Evolutionary conservation across 2,329 filamentous ascomycete genomes (phyloP).

Genomic region (Sarocladium oryzae): DNA sequence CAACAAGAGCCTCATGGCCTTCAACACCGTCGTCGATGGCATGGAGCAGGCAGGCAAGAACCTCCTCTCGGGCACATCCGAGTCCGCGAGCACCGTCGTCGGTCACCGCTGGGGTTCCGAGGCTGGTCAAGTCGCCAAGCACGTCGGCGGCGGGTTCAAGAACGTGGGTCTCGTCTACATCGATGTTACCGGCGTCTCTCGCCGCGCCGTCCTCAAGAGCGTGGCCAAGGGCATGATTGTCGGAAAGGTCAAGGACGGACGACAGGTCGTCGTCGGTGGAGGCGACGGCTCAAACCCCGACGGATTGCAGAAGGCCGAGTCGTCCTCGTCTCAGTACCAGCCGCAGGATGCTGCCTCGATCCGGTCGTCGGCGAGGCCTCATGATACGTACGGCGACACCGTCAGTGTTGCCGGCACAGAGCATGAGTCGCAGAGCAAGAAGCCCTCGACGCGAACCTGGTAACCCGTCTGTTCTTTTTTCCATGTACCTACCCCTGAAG

Average conservation of each 20-base stretch:
- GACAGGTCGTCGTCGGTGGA: slow-evolving; percentile 67
- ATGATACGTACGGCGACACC: slow-evolving; percentile 21
- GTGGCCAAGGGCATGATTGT: slow-evolving; percentile 97
- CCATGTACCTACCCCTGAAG: no score
- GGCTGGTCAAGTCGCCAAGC: slow-evolving; percentile 68
- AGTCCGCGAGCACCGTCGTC: slow-evolving; percentile 79
- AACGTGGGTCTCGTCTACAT: slow-evolving; percentile 98
- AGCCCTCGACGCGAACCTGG: slow-evolving; percentile 3
- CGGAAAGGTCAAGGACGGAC: slow-evolving; percentile 67
- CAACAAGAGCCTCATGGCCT: slow-evolving; percentile 95
- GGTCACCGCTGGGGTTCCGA: slow-evolving; percentile 84
- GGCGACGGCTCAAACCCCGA: slow-evolving; percentile 34
- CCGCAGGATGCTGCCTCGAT: slow-evolving; percentile 7
- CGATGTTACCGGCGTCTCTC: slow-evolving; percentile 86
- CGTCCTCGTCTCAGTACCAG: not conserved
- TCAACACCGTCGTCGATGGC: slow-evolving; percentile 88
- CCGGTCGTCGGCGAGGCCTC: not conserved
- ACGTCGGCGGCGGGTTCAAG: slow-evolving; percentile 80
- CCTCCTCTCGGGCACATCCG: slow-evolving; percentile 65
- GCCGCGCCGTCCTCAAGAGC: slow-evolving; percentile 83
- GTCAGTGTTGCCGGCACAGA: slow-evolving; percentile 20
- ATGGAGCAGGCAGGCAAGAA: slow-evolving; percentile 81
- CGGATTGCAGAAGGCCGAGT: not conserved
- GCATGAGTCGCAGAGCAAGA: slow-evolving; percentile 14
- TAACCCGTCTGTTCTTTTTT: no score